These are phyloP conservation scores for Fusarium ambrosium DNA, from an alignment of 2,329 filamentous ascomycete genomes.

Conservation along the genomic window DNA sequence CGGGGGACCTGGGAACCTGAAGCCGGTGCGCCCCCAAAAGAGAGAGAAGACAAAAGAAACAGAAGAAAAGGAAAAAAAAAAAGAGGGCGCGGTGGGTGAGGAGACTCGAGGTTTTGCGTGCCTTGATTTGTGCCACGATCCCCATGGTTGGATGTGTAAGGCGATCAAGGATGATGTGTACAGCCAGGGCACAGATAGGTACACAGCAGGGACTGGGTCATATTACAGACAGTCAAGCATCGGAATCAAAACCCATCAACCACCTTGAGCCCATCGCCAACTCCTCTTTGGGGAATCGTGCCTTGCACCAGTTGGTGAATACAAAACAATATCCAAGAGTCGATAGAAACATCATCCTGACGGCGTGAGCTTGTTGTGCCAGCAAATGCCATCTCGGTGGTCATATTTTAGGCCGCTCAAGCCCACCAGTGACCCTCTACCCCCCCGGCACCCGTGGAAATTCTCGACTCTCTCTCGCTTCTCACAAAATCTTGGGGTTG, in stretches of 20 bases:
- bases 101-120: constrained; percentile 24
- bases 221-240: neutral
- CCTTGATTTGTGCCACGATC: constrained; percentile 21
- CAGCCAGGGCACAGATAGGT: neutral
- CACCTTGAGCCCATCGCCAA: constrained; percentile 39
- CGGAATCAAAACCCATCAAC: neutral
- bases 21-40: neutral
- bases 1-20: constrained; percentile 28
- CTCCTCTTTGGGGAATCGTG: constrained; percentile 40
- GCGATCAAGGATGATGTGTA: neutral
- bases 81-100: constrained; percentile 24
- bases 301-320: constrained; percentile 30
- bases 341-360: constrained; percentile 5
- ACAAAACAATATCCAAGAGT: constrained; percentile 15
- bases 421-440: constrained; percentile 8
- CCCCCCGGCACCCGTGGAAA: constrained; percentile 20
- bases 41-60: neutral
- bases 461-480: constrained; percentile 28
- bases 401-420: constrained; percentile 27
- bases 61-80: constrained; percentile 24
- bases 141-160: constrained; percentile 11
- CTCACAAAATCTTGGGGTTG: constrained; percentile 18
- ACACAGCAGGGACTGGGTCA: neutral
- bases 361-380: constrained; percentile 19
- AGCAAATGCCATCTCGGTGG: constrained; percentile 22